phyloP scores from a whole-genome alignment of 768 basidiomycete species.

The Boletellus ananas region DNA sequence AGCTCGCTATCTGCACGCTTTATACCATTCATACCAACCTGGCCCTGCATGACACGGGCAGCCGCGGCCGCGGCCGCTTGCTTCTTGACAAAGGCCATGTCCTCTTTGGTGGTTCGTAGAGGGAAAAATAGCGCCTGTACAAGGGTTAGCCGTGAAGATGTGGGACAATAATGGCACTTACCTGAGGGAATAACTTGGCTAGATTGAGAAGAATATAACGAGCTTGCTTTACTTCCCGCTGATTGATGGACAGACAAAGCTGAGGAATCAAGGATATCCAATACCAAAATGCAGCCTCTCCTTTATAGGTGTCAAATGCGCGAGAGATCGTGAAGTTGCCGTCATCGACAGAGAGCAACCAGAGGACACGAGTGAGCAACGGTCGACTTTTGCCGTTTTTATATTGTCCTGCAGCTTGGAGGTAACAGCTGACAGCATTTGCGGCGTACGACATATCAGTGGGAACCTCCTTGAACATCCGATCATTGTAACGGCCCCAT shows the following conservation, averaged over 20 bases:
- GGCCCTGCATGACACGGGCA: constrained; percentile 33
- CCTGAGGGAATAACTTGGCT: constrained; percentile 91
- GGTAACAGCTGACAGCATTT: constrained; percentile 93
- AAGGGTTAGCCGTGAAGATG: constrained; percentile 6
- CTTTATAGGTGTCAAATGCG: constrained; percentile 92
- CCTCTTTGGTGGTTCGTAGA: constrained; percentile 79
- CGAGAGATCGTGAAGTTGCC: constrained; percentile 61
- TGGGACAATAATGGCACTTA: constrained; percentile 29
- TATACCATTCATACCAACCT: constrained; percentile 24
- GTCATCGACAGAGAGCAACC: constrained; percentile 94
- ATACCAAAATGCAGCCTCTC: constrained; percentile 96
- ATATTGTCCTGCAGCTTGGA: constrained; percentile 95
- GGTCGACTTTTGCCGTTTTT: constrained; percentile 92
- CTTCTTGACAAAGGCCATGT: constrained; percentile 49
- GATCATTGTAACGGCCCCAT: constrained; percentile 94
- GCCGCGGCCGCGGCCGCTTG: constrained; percentile 37
- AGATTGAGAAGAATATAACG: constrained; percentile 84
- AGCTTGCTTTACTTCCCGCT: constrained; percentile 91
- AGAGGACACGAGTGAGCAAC: constrained; percentile 87
- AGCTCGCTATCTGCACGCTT: constrained; percentile 32
- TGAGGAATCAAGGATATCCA: constrained; percentile 99
- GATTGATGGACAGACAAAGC: constrained; percentile 81
- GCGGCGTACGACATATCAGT: constrained; percentile 72
- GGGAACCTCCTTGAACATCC: constrained; percentile 85
- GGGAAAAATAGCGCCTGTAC: constrained; percentile 91